These are phyloP conservation scores for Rhynchosporium graminicola DNA, from an alignment of 2,329 filamentous ascomycete species.

Conservation along the genomic window DNA sequence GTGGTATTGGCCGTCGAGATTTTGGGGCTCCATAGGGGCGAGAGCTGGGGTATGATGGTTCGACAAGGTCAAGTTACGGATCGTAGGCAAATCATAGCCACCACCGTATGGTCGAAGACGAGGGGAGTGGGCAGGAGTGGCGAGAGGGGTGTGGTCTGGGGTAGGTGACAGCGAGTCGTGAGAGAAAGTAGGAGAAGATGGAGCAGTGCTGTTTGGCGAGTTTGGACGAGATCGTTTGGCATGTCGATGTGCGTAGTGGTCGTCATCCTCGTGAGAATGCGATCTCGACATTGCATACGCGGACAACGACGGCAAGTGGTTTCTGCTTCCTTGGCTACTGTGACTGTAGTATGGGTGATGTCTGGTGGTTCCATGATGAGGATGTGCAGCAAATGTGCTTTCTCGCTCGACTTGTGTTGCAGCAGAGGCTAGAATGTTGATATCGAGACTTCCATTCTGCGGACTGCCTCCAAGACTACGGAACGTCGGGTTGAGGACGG, in stretches of 20 bases:
- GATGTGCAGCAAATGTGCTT: slow-evolving; percentile 39
- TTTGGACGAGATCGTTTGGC: slow-evolving; percentile 90
- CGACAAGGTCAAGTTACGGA: slow-evolving; percentile 68
- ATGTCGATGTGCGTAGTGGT: slow-evolving; percentile 72
- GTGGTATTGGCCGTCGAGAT: slow-evolving; percentile 39
- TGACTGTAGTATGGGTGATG: slow-evolving; percentile 56
- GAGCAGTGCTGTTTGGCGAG: slow-evolving; percentile 92
- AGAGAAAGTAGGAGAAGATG: slow-evolving; percentile 93
- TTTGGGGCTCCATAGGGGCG: slow-evolving; percentile 63
- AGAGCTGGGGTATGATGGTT: slow-evolving; percentile 62
- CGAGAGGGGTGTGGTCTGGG: slow-evolving; percentile 96
- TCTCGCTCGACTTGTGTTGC: slow-evolving; percentile 65
- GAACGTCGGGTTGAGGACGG: slow-evolving; percentile 50
- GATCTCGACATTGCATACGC: slow-evolving; percentile 94
- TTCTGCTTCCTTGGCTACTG: slow-evolving; percentile 49
- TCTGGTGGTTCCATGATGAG: slow-evolving; percentile 47
- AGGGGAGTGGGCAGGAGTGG: slow-evolving; percentile 92
- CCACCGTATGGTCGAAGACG: slow-evolving; percentile 73
- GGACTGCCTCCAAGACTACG: slow-evolving; percentile 47
- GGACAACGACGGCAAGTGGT: slow-evolving; percentile 55
- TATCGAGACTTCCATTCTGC: slow-evolving; percentile 47
- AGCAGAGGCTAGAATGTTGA: slow-evolving; percentile 61
- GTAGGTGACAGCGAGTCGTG: slow-evolving; percentile 95
- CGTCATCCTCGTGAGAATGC: slow-evolving; percentile 79
- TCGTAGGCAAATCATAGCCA: slow-evolving; percentile 81